A percentile compares a stretch with the other conserved stretches of the same genome.
Evolutionary conservation across 1,284 basidiomycete species (phyloP).

Genomic region (Ceratorhiza oryzae-sativae): DNA sequence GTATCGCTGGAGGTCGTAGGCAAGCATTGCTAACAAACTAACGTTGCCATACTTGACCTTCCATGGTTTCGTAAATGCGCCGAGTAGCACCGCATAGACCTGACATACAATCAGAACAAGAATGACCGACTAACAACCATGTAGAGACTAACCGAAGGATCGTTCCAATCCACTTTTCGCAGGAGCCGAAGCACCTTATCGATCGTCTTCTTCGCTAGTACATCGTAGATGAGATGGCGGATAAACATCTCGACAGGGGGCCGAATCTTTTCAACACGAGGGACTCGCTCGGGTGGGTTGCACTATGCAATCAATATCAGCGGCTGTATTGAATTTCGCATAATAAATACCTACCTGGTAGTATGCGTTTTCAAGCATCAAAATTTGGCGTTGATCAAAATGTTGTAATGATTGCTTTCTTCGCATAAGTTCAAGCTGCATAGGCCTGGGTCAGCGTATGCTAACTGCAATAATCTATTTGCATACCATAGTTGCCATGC

Average conservation of each 20-base stretch:
- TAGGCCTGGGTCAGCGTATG: background rate
- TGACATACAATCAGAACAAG: background rate
- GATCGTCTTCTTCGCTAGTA: constrained; percentile 87
- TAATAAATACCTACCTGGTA: constrained; percentile 72
- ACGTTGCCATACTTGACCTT: constrained; percentile 93
- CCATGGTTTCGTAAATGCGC: constrained; percentile 95
- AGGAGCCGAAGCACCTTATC: constrained; percentile 92
- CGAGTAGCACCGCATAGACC: constrained; percentile 56
- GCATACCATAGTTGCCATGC: constrained; percentile 80
- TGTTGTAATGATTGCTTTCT: constrained; percentile 93
- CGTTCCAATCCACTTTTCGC: constrained; percentile 96
- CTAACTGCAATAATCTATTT: constrained; percentile 37
- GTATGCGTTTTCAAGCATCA: constrained; percentile 97
- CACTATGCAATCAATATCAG: constrained; percentile 62
- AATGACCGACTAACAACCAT: background rate
- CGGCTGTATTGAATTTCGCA: background rate
- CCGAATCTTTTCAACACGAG: constrained; percentile 84
- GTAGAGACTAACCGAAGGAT: constrained; percentile 55
- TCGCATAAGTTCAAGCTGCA: constrained; percentile 88
- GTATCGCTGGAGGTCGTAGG: constrained; percentile 92
- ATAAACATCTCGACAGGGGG: constrained; percentile 91
- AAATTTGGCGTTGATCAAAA: constrained; percentile 86
- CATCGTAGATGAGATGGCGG: constrained; percentile 90
- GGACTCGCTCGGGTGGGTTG: constrained; percentile 93
- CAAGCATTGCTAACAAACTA: constrained; percentile 89